These are phyloP conservation scores for Blastosporella zonata DNA, from an alignment of 1,284 basidiomycete genomes.

Conservation along the genomic window DNA sequence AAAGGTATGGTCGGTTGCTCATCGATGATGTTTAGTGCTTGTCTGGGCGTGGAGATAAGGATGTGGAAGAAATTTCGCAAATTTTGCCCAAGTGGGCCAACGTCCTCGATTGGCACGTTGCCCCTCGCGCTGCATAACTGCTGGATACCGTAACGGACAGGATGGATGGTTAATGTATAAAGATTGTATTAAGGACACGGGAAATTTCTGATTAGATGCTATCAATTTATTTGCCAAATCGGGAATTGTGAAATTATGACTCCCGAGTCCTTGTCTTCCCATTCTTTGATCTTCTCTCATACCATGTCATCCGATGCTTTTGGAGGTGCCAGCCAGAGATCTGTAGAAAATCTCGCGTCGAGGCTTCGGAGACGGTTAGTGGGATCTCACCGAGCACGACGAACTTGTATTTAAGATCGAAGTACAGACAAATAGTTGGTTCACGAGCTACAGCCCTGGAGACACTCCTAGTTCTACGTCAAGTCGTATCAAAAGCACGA, in stretches of 20 bases:
- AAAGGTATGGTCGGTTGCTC: not conserved
- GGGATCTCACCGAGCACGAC: not conserved
- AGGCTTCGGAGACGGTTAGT: conserved; percentile 67
- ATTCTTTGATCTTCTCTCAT: not conserved
- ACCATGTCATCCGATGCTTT: conserved; percentile 42
- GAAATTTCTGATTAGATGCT: not conserved
- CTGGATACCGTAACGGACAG: not conserved
- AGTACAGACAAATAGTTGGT: conserved; percentile 78
- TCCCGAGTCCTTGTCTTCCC: not conserved
- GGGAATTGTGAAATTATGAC: conserved; percentile 15
- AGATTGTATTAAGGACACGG: not conserved
- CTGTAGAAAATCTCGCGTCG: conserved; percentile 65
- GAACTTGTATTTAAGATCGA: conserved; percentile 4
- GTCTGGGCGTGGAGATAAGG: conserved; percentile 92
- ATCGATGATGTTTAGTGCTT: conserved; percentile 56
- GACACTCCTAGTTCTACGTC: conserved; percentile 83
- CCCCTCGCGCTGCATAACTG: conserved; percentile 25
- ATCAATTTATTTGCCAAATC: conserved; percentile 13
- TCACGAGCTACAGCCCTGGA: conserved; percentile 87
- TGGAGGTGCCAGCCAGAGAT: conserved; percentile 41
- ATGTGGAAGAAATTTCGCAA: conserved; percentile 89
- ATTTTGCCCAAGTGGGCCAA: conserved; percentile 88
- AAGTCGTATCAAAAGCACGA: conserved; percentile 84
- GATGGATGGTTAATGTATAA: not conserved
- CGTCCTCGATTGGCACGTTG: conserved; percentile 82